Conservation (phyloP, 306 rosid genomes). For the Pachyrhizus erosus region DNA sequence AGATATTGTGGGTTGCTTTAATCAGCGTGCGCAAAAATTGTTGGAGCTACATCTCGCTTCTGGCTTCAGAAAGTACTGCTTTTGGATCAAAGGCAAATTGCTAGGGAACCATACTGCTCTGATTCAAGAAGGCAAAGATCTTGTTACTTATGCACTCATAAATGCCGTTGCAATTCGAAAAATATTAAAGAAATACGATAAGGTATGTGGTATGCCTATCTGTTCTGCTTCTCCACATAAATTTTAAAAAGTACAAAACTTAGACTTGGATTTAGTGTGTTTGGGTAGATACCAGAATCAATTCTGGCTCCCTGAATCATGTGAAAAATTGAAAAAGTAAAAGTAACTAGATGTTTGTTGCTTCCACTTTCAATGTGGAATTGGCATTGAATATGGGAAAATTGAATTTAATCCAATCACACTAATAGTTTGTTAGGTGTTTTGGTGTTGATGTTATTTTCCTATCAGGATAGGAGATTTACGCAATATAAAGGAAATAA, state of each 20-base stretch:
- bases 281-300: too few species aligned
- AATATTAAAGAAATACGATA: constrained; percentile 91
- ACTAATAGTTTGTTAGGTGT: not conserved
- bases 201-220: constrained; percentile 68
- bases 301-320: too few species aligned
- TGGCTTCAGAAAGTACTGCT: constrained; percentile 74
- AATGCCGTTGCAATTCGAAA: constrained; percentile 84
- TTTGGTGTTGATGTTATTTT: not conserved
- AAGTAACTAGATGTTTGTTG: too few species aligned
- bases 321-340: too few species aligned
- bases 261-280: too few species aligned
- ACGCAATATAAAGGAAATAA: not conserved
- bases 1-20: constrained; percentile 76
- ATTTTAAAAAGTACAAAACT: not conserved
- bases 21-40: constrained; percentile 85
- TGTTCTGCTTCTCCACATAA: not conserved
- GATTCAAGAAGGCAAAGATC: constrained; percentile 81
- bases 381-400: too few species aligned
- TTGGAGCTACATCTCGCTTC: constrained; percentile 82
- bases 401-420: too few species aligned
- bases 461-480: not conserved
- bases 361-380: too few species aligned
- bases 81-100: constrained; percentile 73
- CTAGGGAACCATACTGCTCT: constrained; percentile 56
- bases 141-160: constrained; percentile 87